Evolutionary conservation across 371 early-diverging fungal species (phyloP).

Genomic region (Rhizopus delemar): DNA sequence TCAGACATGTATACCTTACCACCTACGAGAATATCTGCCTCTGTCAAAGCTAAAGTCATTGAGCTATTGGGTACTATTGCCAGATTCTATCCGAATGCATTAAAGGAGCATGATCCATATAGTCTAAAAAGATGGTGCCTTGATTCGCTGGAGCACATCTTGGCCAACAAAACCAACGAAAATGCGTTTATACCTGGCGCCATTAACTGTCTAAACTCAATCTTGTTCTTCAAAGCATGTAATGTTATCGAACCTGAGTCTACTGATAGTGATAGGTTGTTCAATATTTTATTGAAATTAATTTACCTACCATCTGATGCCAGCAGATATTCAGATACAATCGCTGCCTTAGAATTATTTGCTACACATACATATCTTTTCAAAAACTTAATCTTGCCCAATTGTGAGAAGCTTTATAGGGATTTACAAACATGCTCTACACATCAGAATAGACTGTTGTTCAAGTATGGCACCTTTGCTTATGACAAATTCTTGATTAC

Average conservation of each 20-base stretch:
- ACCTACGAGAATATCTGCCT: conserved; percentile 11
- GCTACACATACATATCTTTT: conserved; percentile 56
- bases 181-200: conserved; percentile 38
- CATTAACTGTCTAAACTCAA: conserved; percentile 41
- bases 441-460: conserved; percentile 45
- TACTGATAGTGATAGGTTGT: conserved; percentile 8
- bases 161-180: conserved; percentile 32
- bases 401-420: conserved; percentile 49
- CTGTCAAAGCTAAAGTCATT: conserved; percentile 50
- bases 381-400: conserved; percentile 37
- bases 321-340: conserved; percentile 9
- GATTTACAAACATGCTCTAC: conserved; percentile 44
- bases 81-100: conserved; percentile 32
- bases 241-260: not conserved
- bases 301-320: not conserved
- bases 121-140: conserved; percentile 45
- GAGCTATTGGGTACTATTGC: conserved; percentile 51
- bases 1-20: conserved; percentile 16
- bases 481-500: conserved; percentile 13
- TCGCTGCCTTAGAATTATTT: conserved; percentile 63
- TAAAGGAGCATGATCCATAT: conserved; percentile 20
- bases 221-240: conserved; percentile 31
- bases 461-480: conserved; percentile 14
- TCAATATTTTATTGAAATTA: conserved; percentile 1
- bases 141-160: conserved; percentile 26